Base-by-base conservation (phyloP, 116 monocot species). In the Zostera marina region DNA sequence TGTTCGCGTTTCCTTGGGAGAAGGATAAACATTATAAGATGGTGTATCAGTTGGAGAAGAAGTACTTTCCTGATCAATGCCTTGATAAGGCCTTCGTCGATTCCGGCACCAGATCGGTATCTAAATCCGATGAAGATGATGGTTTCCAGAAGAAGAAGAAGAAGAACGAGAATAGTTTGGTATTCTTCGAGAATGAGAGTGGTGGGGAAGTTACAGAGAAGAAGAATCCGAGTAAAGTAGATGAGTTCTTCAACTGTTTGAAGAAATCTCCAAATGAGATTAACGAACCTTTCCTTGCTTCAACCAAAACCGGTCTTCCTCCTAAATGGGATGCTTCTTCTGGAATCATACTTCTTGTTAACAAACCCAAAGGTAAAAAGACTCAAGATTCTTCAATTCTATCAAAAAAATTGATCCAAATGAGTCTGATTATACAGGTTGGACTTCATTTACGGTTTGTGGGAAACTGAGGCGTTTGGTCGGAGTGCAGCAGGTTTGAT, bases 361-460 rank as follows among this genome's bases (percentile, higher is more conserved):
- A 90, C 66, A 98, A 98, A 56, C 98, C 98, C 64, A 96, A 98
- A 86, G 98, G 98, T 98, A 39, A 38, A 16, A 24, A 15, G 9
- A 51, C 17, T 51, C 8, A 21, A 21, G 7, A 19, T 51, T 51
- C 12, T 19, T 51, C 8, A 51, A 51, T 21, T 9, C 10, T 1
- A 15, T 51, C 20, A 21, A 0, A 9, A 51, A 32, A 5, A 32
- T 32, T 32, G 32, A 32, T 23, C 41, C 44, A 17, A 20, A 14
- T 22, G 3, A 7, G 23, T 47, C 47, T 11, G 25, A 11, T 47
- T 46, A 12, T 67, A 40, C 42, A 94, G 94, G 94, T 46, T 94
- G 94, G 94, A 94, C 94, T 59, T 94, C 94, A 52, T 94, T 94
- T 70, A 94, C 94, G 59, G 94, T 94, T 60, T 94, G 94, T 65